These are phyloP conservation scores for Trypanosoma scelopori DNA, from an alignment of 208 protist genomes.

Conservation along the genomic window DNA sequence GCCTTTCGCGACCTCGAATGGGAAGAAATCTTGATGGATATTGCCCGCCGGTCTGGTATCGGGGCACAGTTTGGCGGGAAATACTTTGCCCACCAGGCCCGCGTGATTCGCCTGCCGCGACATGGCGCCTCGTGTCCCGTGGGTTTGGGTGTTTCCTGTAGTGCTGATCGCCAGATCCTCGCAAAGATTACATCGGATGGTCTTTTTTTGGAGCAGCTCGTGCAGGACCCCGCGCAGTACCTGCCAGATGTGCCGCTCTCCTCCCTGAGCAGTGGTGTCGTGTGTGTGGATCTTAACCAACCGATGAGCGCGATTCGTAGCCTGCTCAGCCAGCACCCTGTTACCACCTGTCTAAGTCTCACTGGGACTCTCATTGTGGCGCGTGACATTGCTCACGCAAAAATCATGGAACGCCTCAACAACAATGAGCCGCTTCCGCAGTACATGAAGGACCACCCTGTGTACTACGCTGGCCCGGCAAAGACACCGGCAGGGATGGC, in stretches of 20 bases:
- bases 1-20: slow-evolving; percentile 96
- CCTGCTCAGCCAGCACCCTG: slow-evolving; percentile 79
- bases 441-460: slow-evolving; percentile 94
- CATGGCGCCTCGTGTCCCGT: slow-evolving; percentile 93
- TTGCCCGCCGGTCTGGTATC: slow-evolving; percentile 87
- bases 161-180: slow-evolving; percentile 95
- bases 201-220: slow-evolving; percentile 94
- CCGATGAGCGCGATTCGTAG: slow-evolving; percentile 88
- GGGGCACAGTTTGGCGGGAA: slow-evolving; percentile 97
- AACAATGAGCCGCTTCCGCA: slow-evolving; percentile 82
- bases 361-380: slow-evolving; percentile 96
- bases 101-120: slow-evolving; percentile 91
- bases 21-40: slow-evolving; percentile 92
- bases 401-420: slow-evolving; percentile 90
- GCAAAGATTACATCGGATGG: slow-evolving; percentile 94
- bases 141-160: slow-evolving; percentile 96
- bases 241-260: slow-evolving; percentile 74
- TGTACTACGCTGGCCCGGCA: slow-evolving; percentile 97
- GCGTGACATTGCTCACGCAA: slow-evolving; percentile 97
- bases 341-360: slow-evolving; percentile 92
- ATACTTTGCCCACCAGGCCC: slow-evolving; percentile 96
- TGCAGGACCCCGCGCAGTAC: slow-evolving; percentile 92
- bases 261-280: slow-evolving; percentile 43
- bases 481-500: slow-evolving; percentile 94
- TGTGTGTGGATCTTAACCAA: slow-evolving; percentile 88